Base-by-base conservation (phyloP, 2,329 filamentous ascomycete species). In the Exophiala phaeomuriformis region DNA sequence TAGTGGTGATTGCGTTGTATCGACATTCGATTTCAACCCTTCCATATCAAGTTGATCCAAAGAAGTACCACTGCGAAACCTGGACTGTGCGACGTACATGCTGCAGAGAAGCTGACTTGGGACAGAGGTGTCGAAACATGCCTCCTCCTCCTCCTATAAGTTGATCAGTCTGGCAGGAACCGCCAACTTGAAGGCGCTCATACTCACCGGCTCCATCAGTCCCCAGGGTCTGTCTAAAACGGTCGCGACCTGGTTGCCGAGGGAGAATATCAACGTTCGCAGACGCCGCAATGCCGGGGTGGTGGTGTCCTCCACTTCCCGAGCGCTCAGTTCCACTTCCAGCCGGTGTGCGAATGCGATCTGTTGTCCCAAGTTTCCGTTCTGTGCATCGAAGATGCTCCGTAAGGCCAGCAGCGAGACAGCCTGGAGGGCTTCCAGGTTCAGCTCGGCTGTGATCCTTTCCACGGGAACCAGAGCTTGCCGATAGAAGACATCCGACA, bases 291-390 rank as follows among this genome's bases (percentile, higher is more conserved):
- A 29, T 5, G 32, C 31, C 2, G 27, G 31, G 3, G 42, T 37
- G 10, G 10, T 39, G 10, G 10, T 39, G 28, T 51, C 49, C 5
- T 51, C 49, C 8, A 46, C 41, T 27, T 51, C 49, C 37, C 41
- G 39, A 35, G 49, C 32, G 33, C 41, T 37, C n/a, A 51, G 29
- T 31, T 51, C 49, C 6, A 46, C 28, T 19, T 51, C 49, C n/a
- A 51, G 27, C 4, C 41, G 49, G 19, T 51, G 41, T 7, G 49
- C 49, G 32, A 51, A 51, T 5, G 49, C 49, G 28, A 51, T 12
- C 41, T 51, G 49, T 31, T 51, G 49, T 3, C 49, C 49, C 10
- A 46, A 9, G 28, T 41, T 51, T 12, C 49, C 49, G 30, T 44
- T 46, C 28, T 46, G 49, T 8, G 41, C 39, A 32, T 51, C 49